phyloP scores from a whole-genome alignment of 2,329 filamentous ascomycete genomes.

The Geosmithia flava region DNA sequence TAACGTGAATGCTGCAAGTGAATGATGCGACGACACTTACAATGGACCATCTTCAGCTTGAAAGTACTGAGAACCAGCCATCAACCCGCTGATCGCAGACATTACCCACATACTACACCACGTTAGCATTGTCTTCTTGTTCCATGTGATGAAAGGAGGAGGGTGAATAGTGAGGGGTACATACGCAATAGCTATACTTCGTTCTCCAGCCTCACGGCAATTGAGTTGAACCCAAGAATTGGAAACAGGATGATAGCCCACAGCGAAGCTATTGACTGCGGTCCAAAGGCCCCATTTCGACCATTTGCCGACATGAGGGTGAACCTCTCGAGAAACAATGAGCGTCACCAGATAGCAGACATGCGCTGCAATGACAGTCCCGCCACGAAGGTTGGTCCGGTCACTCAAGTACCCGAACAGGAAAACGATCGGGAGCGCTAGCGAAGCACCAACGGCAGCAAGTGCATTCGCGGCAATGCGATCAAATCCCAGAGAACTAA shows the following conservation, averaged over 20 bases:
- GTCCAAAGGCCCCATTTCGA: slow-evolving; percentile 38
- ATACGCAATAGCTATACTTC: slow-evolving; percentile 35
- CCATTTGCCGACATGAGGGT: slow-evolving; percentile 33
- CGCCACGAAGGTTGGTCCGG: slow-evolving; percentile 27
- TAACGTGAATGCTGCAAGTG: not conserved
- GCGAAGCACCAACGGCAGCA: slow-evolving; percentile 25
- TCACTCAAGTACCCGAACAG: slow-evolving; percentile 35
- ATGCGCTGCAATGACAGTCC: slow-evolving; percentile 29
- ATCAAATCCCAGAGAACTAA: slow-evolving; percentile 28
- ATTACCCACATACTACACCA: slow-evolving; percentile 28
- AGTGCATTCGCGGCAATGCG: slow-evolving; percentile 33
- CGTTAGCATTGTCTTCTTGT: not conserved
- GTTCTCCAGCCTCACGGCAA: slow-evolving; percentile 29
- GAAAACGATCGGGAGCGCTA: slow-evolving; percentile 33
- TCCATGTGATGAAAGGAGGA: not conserved
- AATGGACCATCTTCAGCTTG: slow-evolving; percentile 26
- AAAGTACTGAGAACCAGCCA: slow-evolving; percentile 39
- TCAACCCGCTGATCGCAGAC: slow-evolving; percentile 35
- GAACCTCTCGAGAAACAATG: slow-evolving; percentile 23
- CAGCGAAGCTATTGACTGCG: slow-evolving; percentile 33
- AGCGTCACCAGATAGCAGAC: slow-evolving; percentile 29
- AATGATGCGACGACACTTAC: slow-evolving; percentile 8
- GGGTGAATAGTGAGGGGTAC: slow-evolving; percentile 6
- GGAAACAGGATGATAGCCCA: slow-evolving; percentile 39
- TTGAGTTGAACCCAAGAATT: slow-evolving; percentile 42